phyloP scores from a whole-genome alignment of 345 rosid genomes.

The Gossypium turneri region DNA sequence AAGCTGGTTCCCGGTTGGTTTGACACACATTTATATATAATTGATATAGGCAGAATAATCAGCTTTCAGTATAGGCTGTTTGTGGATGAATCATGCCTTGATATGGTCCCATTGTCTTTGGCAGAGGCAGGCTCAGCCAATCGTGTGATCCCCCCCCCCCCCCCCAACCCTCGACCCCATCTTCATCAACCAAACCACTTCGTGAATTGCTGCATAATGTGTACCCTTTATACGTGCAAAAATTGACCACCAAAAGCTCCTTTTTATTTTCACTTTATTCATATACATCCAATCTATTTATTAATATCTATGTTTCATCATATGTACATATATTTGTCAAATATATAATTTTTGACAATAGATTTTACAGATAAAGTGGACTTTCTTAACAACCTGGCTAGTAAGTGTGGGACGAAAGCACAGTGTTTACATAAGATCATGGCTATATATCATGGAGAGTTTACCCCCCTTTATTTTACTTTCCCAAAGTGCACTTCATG shows the following conservation, averaged over 20 bases:
- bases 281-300: no score
- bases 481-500: slow-evolving; percentile 12
- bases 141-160: neutral
- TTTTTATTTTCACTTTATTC: no score
- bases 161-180: neutral
- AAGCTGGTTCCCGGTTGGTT: neutral
- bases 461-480: neutral
- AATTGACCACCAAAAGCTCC: no score
- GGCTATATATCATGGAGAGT: neutral
- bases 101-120: neutral
- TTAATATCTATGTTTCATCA: no score
- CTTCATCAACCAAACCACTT: no score
- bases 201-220: no score
- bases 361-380: neutral
- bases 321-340: no score
- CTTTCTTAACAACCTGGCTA: neutral
- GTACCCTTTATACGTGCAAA: no score
- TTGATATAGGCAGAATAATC: neutral
- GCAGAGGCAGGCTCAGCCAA: neutral
- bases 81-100: no score
- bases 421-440: neutral
- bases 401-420: neutral
- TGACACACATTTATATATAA: neutral
- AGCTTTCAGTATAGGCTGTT: neutral
- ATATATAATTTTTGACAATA: no score